phyloP scores from a whole-genome alignment of 179 eudicot species.

The Camellia oleifera region DNA sequence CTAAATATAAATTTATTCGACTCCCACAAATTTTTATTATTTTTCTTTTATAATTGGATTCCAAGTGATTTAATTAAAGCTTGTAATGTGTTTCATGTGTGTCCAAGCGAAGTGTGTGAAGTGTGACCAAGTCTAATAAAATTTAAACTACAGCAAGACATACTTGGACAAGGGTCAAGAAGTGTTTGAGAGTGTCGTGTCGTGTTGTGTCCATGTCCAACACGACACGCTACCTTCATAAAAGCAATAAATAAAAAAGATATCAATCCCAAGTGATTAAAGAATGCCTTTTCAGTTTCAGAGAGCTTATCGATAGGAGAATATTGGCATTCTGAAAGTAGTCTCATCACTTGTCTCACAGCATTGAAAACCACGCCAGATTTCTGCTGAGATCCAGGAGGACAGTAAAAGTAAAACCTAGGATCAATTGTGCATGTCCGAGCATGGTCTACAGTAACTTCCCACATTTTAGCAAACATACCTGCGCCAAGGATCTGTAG shows the following conservation, averaged over 20 bases:
- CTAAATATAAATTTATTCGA: too few relatives aligned
- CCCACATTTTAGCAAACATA: conserved; percentile 98
- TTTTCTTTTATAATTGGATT: too few relatives aligned
- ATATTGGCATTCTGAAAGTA: conserved; percentile 55
- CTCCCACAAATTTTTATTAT: too few relatives aligned
- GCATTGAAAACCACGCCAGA: conserved; percentile 69
- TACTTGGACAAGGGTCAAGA: too few relatives aligned
- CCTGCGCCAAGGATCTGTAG: conserved; percentile 81
- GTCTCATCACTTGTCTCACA: conserved; percentile 70
- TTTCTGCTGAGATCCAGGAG: conserved; percentile 41
- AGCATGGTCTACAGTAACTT: conserved; percentile 77
- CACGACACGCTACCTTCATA: too few relatives aligned
- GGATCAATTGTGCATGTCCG: conserved; percentile 69
- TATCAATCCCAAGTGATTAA: conserved; percentile 1
- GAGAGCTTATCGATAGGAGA: conserved; percentile 51
- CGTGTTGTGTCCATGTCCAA: too few relatives aligned
- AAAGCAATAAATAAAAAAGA: not conserved
- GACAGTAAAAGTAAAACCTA: conserved; percentile 48
- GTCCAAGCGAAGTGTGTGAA: too few relatives aligned
- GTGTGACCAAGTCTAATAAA: too few relatives aligned
- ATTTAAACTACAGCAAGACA: too few relatives aligned
- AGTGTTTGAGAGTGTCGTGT: too few relatives aligned
- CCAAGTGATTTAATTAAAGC: not conserved
- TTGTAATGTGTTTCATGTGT: too few relatives aligned
- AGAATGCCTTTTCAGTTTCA: conserved; percentile 63